Conservation (phyloP, 805 yeast species). For the Saccharomycopsis fibuligera region DNA sequence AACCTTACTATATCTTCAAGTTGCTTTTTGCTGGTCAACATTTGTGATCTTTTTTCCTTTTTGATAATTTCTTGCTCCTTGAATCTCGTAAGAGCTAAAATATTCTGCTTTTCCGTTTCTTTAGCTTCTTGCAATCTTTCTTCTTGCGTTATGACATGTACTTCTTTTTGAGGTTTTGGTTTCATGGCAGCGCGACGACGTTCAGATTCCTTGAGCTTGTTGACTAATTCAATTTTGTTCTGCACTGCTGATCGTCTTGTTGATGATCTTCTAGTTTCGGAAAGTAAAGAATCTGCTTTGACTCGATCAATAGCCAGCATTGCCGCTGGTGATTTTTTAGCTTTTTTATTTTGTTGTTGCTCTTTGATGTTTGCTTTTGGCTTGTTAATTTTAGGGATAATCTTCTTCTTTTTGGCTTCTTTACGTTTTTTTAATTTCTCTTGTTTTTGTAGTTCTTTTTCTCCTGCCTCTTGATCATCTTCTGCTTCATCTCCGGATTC, state of each 20-base stretch:
- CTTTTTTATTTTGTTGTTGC: constrained; percentile 24
- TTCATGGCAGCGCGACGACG: constrained; percentile 42
- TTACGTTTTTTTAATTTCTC: constrained; percentile 26
- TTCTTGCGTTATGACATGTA: constrained; percentile 50
- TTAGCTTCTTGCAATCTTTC: constrained; percentile 76
- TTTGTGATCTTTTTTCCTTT: constrained; percentile 68
- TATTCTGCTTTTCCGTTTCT: constrained; percentile 75
- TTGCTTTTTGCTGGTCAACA: constrained; percentile 61
- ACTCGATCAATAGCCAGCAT: background rate
- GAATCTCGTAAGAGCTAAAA: constrained; percentile 65
- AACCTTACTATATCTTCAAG: constrained; percentile 55
- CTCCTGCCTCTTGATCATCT: constrained; percentile 19
- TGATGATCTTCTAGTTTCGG: constrained; percentile 58
- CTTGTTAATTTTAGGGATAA: constrained; percentile 29
- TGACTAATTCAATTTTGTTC: constrained; percentile 72
- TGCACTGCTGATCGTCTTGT: constrained; percentile 72
- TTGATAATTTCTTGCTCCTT: constrained; percentile 80
- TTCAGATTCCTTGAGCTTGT: constrained; percentile 66
- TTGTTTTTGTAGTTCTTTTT: constrained; percentile 40
- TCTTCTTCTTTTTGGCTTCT: constrained; percentile 27
- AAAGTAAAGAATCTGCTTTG: constrained; percentile 44
- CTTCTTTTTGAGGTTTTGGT: constrained; percentile 26
- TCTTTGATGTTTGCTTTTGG: constrained; percentile 5
- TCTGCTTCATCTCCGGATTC: constrained; percentile 35
- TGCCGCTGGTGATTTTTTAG: constrained; percentile 26